A percentile compares a stretch with the other conserved stretches of the same genome.
Conservation (phyloP, 768 basidiomycete species). For the Infundibulicybe gibba region DNA sequence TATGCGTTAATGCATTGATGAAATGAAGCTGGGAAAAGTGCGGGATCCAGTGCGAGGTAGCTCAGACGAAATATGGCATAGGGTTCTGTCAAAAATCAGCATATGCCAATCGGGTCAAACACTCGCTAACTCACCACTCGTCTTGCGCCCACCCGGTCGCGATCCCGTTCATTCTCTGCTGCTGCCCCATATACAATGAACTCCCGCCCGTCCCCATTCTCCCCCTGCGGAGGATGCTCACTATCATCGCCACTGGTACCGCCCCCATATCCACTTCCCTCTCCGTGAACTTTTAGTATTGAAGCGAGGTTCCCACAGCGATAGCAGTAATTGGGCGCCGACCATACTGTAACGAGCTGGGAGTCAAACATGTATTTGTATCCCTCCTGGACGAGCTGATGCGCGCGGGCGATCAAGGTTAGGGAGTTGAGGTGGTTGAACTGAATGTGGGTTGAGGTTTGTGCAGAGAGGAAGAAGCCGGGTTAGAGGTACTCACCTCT, state of each 20-base stretch:
- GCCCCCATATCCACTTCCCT: constrained; percentile 28
- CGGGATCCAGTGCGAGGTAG: no score
- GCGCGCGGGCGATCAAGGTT: constrained; percentile 87
- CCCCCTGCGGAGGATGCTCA: neutral
- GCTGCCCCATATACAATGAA: constrained; percentile 90
- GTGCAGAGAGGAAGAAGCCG: constrained; percentile 1
- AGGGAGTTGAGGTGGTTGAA: constrained; percentile 94
- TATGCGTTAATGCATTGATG: no score
- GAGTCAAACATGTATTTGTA: constrained; percentile 97
- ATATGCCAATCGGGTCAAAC: neutral
- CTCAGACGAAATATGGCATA: constrained; percentile 53
- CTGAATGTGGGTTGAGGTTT: constrained; percentile 28
- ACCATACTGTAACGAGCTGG: constrained; percentile 90
- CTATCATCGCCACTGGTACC: neutral
- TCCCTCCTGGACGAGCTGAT: constrained; percentile 95
- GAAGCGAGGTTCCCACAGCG: constrained; percentile 87
- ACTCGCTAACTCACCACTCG: constrained; percentile 53
- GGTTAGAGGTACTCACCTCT: constrained; percentile 50
- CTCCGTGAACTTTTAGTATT: constrained; percentile 80
- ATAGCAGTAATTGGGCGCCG: constrained; percentile 82
- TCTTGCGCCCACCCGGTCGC: constrained; percentile 63
- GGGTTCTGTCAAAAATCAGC: constrained; percentile 31
- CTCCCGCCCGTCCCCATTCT: constrained; percentile 28
- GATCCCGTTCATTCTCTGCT: constrained; percentile 84
- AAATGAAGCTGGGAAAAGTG: no score